These are phyloP conservation scores for Colletotrichum sp. DNA, from an alignment of 2,329 filamentous ascomycete genomes.

Conservation along the genomic window DNA sequence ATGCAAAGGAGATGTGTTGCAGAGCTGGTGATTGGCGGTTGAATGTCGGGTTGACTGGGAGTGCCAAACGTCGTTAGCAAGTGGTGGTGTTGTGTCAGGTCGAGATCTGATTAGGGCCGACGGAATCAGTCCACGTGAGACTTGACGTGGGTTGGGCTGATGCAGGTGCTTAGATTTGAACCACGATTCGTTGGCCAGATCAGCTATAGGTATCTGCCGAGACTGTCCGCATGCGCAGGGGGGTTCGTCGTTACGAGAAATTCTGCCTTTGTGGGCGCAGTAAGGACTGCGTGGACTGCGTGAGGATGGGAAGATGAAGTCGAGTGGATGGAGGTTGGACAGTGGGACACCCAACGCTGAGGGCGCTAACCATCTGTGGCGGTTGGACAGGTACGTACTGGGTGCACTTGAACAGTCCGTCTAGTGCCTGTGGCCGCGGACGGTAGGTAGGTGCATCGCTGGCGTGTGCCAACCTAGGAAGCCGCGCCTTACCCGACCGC, in stretches of 20 bases:
- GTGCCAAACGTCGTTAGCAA: background rate
- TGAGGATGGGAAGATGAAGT: background rate
- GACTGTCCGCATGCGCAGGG: background rate
- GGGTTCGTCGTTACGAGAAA: background rate
- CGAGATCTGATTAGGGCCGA: background rate
- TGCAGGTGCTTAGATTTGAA: background rate
- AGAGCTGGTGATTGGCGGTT: background rate
- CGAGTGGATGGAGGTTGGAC: background rate
- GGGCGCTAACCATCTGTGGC: background rate
- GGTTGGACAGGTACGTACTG: background rate
- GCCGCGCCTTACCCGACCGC: slow-evolving; percentile 9
- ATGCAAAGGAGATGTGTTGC: background rate
- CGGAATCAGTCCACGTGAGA: background rate
- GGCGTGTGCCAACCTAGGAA: background rate
- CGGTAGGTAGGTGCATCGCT: background rate
- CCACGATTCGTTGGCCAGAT: background rate
- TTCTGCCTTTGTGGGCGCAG: background rate
- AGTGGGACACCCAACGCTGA: background rate
- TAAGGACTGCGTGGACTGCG: background rate
- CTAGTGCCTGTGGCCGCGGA: background rate
- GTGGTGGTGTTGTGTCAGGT: background rate
- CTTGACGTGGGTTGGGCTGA: background rate
- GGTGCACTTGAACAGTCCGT: background rate
- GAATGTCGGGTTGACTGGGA: background rate
- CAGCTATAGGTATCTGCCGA: background rate